Evolutionary conservation across 768 basidiomycete species (phyloP).

Genomic region (Termitomyces titanicus): DNA sequence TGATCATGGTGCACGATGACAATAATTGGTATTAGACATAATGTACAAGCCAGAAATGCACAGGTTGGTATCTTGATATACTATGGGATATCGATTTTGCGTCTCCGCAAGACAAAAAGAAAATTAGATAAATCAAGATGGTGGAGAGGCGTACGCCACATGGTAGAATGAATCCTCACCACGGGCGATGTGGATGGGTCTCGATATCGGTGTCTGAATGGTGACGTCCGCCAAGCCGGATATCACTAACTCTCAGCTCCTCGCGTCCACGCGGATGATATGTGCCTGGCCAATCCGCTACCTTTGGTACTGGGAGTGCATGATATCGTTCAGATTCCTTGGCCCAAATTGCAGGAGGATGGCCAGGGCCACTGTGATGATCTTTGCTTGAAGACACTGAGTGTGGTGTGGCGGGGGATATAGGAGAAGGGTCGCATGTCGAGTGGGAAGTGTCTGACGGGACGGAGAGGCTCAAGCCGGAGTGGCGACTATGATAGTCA

Average conservation of each 20-base stretch:
- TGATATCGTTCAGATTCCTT: constrained; percentile 13
- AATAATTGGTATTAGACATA: constrained; percentile 12
- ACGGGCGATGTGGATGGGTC: constrained; percentile 41
- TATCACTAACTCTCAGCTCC: constrained; percentile 20
- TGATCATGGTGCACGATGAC: not conserved
- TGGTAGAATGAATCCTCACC: constrained; percentile 27
- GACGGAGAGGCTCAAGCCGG: constrained; percentile 20
- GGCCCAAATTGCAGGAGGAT: not conserved
- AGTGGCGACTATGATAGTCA: not conserved
- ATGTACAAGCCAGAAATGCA: constrained; percentile 5
- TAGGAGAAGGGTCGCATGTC: constrained; percentile 47
- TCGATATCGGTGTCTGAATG: constrained; percentile 34
- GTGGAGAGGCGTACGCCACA: not conserved
- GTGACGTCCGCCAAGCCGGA: constrained; percentile 21
- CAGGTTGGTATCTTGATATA: constrained; percentile 7
- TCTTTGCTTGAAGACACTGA: constrained; percentile 31
- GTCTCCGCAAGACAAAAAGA: not conserved
- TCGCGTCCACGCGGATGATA: constrained; percentile 12
- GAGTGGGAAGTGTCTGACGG: constrained; percentile 41
- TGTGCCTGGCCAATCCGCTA: constrained; percentile 10
- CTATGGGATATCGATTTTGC: constrained; percentile 8
- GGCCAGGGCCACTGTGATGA: not conserved
- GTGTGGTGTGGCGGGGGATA: constrained; percentile 53
- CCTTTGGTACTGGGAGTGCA: not conserved
- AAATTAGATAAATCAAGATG: no score